Evolutionary conservation across 768 basidiomycete species (phyloP).

Genomic region (Scleroderma citrinum): DNA sequence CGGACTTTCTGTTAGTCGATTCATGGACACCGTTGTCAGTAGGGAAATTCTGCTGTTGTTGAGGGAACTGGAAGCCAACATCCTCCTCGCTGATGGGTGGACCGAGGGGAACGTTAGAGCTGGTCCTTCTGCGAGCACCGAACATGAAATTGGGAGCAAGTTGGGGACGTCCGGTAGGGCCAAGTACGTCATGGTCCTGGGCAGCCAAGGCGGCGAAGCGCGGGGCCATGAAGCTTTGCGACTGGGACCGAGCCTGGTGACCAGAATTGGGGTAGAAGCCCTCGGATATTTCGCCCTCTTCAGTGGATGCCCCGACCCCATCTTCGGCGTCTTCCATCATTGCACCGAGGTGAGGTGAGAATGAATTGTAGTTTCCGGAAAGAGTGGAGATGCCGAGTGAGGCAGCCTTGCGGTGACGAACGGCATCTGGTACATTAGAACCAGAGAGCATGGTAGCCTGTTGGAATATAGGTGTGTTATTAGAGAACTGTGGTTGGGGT

Average conservation of each 20-base stretch:
- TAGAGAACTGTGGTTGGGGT: constrained; percentile 42
- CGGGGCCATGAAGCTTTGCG: constrained; percentile 82
- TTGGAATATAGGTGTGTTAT: constrained; percentile 69
- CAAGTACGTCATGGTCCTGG: too few species aligned
- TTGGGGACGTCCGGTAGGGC: too few species aligned
- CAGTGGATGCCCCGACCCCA: constrained; percentile 41
- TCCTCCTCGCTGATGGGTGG: too few species aligned
- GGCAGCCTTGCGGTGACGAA: constrained; percentile 76
- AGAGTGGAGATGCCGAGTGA: constrained; percentile 59
- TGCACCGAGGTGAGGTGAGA: constrained; percentile 72
- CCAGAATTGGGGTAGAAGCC: constrained; percentile 40
- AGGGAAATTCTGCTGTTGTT: constrained; percentile 43
- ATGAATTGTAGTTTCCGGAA: constrained; percentile 60
- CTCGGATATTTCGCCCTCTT: constrained; percentile 79
- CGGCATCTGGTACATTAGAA: constrained; percentile 38
- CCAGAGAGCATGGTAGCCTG: constrained; percentile 55
- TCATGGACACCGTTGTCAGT: constrained; percentile 25
- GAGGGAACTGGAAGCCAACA: constrained; percentile 76
- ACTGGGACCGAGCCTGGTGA: constrained; percentile 70
- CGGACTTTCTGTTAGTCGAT: constrained; percentile 47
- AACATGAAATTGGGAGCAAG: too few species aligned
- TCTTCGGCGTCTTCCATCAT: constrained; percentile 84
- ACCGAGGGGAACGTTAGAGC: too few species aligned
- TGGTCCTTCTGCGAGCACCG: too few species aligned
- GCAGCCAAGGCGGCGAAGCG: constrained; percentile 79